Evolutionary conservation across 352 stramenopile species (phyloP), one percentile per base, ranked within the genome.

Genomic region (Globisporangium parvum): DNA sequence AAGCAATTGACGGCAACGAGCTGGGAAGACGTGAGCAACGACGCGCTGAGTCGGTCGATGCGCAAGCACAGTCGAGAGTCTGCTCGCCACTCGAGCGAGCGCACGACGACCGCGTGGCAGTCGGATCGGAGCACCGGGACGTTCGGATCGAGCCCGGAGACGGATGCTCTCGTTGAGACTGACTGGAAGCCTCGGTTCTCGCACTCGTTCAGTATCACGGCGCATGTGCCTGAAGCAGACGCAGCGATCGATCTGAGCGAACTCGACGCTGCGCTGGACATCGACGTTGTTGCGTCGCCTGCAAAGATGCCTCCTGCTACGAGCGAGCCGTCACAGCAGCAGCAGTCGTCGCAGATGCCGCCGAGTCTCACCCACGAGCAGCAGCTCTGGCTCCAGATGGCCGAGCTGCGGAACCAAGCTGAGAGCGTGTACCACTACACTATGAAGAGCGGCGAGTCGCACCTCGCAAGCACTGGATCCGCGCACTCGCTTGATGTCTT

Each of bases 341-440:
- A 54, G n/a, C 20, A 41, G 20, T 11, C 46, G n/a, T 6, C 12
- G 20, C 20, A 55, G 11, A 26, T n/a, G 35, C 17, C 51, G 51
- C 31, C 31, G 12, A 21, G 15, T n/a, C 49, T 62, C 11, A 56
- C 56, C 5, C 56, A 62, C 24, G 47, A 62, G 40, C 26, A 62
- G 48, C 56, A 77, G 48, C 39, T 83, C 40, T 83, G 70, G 70
- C 55, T 75, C 21, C 73, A 78, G 39, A 80, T 83, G 47, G 71
- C 69, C 11, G 68, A 83, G 21, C 63, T 83, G 10, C 68, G 73
- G 6, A 55, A 68, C 47, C 54, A 61, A 24, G 73, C 73, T 20
- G 73, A 83, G 48, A 77, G 75, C 42, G 62, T 71, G 6, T 83
- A 80, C 51, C 73, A 75, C 59, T 50, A 45, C 47, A 56, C 56